Conservation (phyloP, 139 green algal species). For the Micractinium conductrix region DNA sequence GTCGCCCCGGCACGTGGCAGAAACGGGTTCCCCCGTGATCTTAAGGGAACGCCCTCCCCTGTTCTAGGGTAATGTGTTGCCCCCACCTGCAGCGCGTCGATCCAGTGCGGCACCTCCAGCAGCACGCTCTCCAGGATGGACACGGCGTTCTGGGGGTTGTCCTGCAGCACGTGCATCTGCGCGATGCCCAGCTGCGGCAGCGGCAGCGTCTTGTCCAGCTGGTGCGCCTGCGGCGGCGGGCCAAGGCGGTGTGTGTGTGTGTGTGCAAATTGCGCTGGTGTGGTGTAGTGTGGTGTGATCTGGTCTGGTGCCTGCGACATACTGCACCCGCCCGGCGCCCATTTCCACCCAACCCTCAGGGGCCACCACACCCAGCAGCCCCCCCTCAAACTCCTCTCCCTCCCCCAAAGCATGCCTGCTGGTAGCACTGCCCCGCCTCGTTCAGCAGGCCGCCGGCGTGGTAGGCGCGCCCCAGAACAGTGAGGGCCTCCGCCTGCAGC, state of each 20-base stretch:
- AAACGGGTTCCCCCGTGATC: too few relatives aligned
- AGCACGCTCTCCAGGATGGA: slow-evolving; percentile 76
- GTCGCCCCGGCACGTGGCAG: too few relatives aligned
- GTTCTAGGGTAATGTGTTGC: too few relatives aligned
- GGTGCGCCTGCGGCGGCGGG: slow-evolving; percentile 53
- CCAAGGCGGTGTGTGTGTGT: not conserved
- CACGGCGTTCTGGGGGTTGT: slow-evolving; percentile 64
- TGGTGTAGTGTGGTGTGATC: too few relatives aligned
- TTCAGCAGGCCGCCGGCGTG: slow-evolving; percentile 44
- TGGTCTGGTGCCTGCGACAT: too few relatives aligned
- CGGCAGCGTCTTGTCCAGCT: slow-evolving; percentile 58
- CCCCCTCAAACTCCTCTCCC: too few relatives aligned
- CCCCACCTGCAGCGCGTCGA: slow-evolving; percentile 72
- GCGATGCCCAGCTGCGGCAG: slow-evolving; percentile 74
- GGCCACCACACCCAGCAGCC: too few relatives aligned
- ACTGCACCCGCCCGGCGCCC: too few relatives aligned
- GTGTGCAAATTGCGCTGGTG: too few relatives aligned
- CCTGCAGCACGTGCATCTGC: slow-evolving; percentile 68
- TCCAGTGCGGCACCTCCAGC: slow-evolving; percentile 61
- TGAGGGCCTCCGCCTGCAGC: slow-evolving; percentile 55
- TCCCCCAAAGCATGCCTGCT: slow-evolving; percentile 49
- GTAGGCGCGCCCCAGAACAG: slow-evolving; percentile 62
- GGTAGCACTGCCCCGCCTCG: slow-evolving; percentile 43
- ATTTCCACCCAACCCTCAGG: too few relatives aligned
- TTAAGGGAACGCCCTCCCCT: too few relatives aligned